phyloP scores from a whole-genome alignment of 345 rosid genomes.

The Triadica sebifera region DNA sequence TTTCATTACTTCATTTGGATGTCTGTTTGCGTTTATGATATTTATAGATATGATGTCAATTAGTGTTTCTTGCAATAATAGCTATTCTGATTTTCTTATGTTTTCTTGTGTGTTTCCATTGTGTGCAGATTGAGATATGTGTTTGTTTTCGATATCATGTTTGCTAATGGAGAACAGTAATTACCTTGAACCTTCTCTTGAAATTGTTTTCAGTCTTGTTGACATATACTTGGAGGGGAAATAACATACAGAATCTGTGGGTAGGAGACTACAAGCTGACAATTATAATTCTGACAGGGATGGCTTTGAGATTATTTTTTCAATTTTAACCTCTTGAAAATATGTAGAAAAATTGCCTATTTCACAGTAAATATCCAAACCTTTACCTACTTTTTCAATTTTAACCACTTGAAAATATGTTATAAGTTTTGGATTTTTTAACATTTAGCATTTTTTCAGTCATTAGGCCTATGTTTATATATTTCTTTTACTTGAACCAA shows the following conservation, averaged over 20 bases:
- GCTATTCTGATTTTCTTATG: slow-evolving; percentile 3
- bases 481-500: background rate
- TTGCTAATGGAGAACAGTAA: slow-evolving; percentile 77
- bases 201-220: slow-evolving; percentile 5
- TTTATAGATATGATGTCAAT: background rate
- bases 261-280: background rate
- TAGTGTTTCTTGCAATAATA: background rate
- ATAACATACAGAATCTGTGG: background rate
- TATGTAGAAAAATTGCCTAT: no score
- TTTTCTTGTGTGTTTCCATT: slow-evolving; percentile 19
- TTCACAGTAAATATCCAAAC: no score
- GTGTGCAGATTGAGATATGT: slow-evolving; percentile 82
- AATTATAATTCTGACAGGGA: no score
- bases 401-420: no score
- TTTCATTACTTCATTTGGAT: background rate
- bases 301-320: slow-evolving; percentile 2
- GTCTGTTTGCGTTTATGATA: background rate
- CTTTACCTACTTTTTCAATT: no score
- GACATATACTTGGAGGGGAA: background rate
- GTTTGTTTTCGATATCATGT: slow-evolving; percentile 86
- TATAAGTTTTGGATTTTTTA: no score
- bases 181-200: slow-evolving; percentile 35
- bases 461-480: no score
- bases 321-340: no score
- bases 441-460: no score